Conservation (phyloP, 1,139 yeast species). For the Trichomonascaceae sp. region DNA sequence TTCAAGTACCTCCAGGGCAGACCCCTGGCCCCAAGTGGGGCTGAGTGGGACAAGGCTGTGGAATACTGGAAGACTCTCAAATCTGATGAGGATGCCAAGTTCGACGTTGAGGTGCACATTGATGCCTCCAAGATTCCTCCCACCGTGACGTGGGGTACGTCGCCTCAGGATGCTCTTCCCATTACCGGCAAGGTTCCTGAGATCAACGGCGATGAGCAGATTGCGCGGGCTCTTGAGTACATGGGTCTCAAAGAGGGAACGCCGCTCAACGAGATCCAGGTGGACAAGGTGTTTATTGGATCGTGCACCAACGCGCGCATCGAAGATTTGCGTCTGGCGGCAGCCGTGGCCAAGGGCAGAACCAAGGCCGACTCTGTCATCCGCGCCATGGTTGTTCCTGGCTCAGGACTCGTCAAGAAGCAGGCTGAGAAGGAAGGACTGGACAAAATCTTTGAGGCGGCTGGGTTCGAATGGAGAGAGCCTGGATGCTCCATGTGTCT, state of each 20-base stretch:
- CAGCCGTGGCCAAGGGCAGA: conserved; percentile 82
- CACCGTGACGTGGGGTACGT: conserved; percentile 98
- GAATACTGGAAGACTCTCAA: conserved; percentile 79
- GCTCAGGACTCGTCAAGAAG: conserved; percentile 84
- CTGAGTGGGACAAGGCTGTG: conserved; percentile 89
- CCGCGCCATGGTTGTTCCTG: conserved; percentile 88
- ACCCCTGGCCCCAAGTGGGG: conserved; percentile 89
- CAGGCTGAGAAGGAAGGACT: conserved; percentile 95
- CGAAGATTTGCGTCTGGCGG: conserved; percentile 94
- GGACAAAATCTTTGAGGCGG: conserved; percentile 76
- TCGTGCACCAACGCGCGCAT: conserved; percentile 97
- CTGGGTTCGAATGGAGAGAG: conserved; percentile 98
- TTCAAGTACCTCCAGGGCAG: conserved; percentile 82
- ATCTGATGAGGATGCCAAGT: conserved; percentile 79
- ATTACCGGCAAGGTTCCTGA: conserved; percentile 85
- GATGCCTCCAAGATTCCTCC: conserved; percentile 81
- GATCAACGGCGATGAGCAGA: conserved; percentile 67
- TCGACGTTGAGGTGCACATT: conserved; percentile 72
- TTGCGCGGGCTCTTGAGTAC: conserved; percentile 61
- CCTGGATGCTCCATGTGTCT: conserved; percentile 99
- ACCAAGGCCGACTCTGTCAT: conserved; percentile 72
- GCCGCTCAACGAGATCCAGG: conserved; percentile 53
- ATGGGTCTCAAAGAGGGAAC: conserved; percentile 84
- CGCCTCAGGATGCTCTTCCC: conserved; percentile 97
- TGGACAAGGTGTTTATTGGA: conserved; percentile 94